Base-by-base conservation (phyloP, 768 basidiomycete genomes). In the Mycena galopus region DNA sequence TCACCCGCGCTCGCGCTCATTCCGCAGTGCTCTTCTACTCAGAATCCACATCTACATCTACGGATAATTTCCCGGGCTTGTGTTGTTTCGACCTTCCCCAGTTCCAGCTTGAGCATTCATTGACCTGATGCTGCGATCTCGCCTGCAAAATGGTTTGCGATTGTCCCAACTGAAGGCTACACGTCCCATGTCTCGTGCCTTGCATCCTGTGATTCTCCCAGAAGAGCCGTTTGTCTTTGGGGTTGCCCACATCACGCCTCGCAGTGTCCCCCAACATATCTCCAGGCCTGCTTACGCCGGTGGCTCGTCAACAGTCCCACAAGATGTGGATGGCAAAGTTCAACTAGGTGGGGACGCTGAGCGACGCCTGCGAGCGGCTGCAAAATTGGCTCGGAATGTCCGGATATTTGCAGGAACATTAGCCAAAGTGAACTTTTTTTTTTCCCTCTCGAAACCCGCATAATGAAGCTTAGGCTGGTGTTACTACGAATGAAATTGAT, bases 401-500 rank as follows among this genome's bases (percentile, higher is more conserved):
- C 83, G 92, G 68, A 82, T 87, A 19, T 89, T 87, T 77, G 89
- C 90, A 47, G 84, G 86, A 35, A 82, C 81, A 9, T 81, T 92
- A 39, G 89, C 90, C 11, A 84, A 87, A 80, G 88, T 94, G 74
- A 50, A 2, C 0, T 11, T 37, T 30, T n/a, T 27, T 23, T 55
- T 55, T 30, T 23, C 1, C n/a, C 23, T 8, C 39, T 14, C 25
- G 10, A 11, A 58, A n/a, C 14, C 50, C 4, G 32, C 29, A 64
- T 59, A 30, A 23, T 50, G 67, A 23, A 63, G 62, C 55, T 17
- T 30, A 95, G 94, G 84, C 88, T 37, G 92, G 91, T 16, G 81
- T 88, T 11, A 96, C 95, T 4, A 97, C 96, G 11, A 87, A 92
- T 66, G 81, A 82, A 16, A 91, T 98, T 60, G 96, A 98, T 79